phyloP scores from a whole-genome alignment of 1,284 basidiomycete genomes.

The Fomitiporia mediterranea region DNA sequence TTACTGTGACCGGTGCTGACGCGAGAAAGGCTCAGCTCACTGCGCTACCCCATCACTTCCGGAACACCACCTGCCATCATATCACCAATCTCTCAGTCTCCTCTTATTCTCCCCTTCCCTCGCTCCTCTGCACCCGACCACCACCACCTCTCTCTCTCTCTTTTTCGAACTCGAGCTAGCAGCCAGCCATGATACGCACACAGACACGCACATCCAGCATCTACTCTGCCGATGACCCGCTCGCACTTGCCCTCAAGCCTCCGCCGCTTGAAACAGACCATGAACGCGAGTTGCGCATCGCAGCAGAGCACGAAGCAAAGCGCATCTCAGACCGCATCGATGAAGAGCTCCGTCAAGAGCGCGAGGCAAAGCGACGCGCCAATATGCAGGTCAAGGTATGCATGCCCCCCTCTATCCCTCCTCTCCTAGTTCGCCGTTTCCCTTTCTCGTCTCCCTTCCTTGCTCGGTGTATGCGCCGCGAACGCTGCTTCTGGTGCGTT shows the following conservation, averaged over 20 bases:
- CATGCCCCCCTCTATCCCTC: not conserved
- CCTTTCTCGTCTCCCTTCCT: not conserved
- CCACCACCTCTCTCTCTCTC: constrained; percentile 24
- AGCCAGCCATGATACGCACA: constrained; percentile 46
- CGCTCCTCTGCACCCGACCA: constrained; percentile 24
- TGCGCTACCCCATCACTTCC: not conserved
- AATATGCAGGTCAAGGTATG: constrained; percentile 72
- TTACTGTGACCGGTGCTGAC: not conserved
- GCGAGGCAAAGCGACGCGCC: constrained; percentile 54
- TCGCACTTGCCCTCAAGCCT: constrained; percentile 62
- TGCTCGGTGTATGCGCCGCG: not conserved
- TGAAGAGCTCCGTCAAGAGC: constrained; percentile 66
- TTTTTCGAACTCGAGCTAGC: constrained; percentile 21
- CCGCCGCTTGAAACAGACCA: constrained; percentile 59
- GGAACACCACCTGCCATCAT: not conserved
- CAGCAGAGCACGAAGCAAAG: constrained; percentile 66
- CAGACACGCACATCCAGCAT: constrained; percentile 34
- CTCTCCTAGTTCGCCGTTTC: not conserved
- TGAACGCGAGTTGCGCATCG: constrained; percentile 54
- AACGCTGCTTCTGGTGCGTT: not conserved
- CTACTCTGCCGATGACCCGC: constrained; percentile 70
- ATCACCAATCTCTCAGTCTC: not conserved
- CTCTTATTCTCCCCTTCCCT: constrained; percentile 23
- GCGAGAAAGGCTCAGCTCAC: not conserved
- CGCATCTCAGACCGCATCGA: constrained; percentile 74